Evolutionary conservation across 2,329 filamentous ascomycete genomes (phyloP), one percentile per base, ranked within the genome.

Genomic region (Grosmannia huntii): DNA sequence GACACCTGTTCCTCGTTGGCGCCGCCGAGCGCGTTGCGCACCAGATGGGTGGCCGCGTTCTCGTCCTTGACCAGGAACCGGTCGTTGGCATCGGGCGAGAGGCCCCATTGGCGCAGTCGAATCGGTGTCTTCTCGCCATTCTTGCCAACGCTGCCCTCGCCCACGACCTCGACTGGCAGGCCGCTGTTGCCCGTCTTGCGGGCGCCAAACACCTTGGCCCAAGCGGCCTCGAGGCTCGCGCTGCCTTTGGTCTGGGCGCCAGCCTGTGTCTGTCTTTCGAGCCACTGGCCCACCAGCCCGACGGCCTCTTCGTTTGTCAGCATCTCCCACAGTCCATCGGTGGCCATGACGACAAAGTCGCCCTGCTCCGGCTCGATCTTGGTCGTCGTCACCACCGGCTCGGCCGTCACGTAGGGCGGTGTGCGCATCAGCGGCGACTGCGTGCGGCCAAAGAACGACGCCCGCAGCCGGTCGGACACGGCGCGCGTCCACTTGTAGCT

Each of bases 281-380:
- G 83, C 94, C 94, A 99, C 71, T 95, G 90, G 19, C 92, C 95
- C 5, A 99, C 94, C 2, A 99, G 82, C 0, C 94, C 94, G 55
- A 99, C 88, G 1, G 96, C 94, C 75, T 99, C 94, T 69, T 99
- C 94, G 66, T 97, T 99, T 53, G 90, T 96, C 61, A 99, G 79
- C 94, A 97, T 97, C 73, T 99, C 94, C 94, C 94, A 99, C 0
- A 99, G 79, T 4, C 94, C 94, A 68, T 99, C 94, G 0, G 94
- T 96, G 25, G 94, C 94, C 78, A 99, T 85, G 61, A 99, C 92
- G 14, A 99, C 78, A 66, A 99, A 99, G 69, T 99, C 94, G 52
- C 92, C 91, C 62, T 89, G 89, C 57, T 89, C 83, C 1, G 94
- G 94, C 65, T 92, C 80, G 56, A 99, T 86, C 70, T 94, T 87